Evolutionary conservation across 805 yeast genomes (phyloP).

Genomic region (Osmozyma mogii): DNA sequence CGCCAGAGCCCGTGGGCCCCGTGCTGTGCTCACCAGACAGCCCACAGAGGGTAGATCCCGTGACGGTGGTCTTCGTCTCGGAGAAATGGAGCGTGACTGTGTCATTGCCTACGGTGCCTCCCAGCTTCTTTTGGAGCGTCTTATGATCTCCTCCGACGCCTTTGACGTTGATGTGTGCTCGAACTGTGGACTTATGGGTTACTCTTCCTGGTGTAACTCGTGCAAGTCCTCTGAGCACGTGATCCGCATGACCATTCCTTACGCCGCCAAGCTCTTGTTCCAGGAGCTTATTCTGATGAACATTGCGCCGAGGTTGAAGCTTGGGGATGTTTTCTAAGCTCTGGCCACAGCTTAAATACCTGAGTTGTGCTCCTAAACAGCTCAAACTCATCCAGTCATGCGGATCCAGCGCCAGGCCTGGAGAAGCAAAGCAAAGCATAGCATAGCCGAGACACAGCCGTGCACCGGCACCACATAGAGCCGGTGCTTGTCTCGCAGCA

Average conservation of each 20-base stretch:
- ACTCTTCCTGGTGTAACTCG: constrained; percentile 95
- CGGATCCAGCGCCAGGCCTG: too few species aligned
- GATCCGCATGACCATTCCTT: constrained; percentile 92
- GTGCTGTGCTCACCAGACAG: constrained; percentile 95
- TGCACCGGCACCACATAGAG: too few species aligned
- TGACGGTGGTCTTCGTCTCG: constrained; percentile 97
- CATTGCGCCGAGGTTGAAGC: constrained; percentile 88
- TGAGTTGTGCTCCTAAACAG: too few species aligned
- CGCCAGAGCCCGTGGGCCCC: constrained; percentile 98
- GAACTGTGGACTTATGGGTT: constrained; percentile 93
- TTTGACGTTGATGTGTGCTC: constrained; percentile 95
- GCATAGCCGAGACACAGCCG: too few species aligned
- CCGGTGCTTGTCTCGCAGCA: too few species aligned
- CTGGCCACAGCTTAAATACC: not conserved
- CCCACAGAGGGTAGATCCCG: constrained; percentile 99
- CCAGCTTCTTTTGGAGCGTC: constrained; percentile 82
- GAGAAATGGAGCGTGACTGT: constrained; percentile 99
- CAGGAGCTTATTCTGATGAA: constrained; percentile 98
- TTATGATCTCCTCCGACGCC: constrained; percentile 96
- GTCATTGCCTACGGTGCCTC: constrained; percentile 96
- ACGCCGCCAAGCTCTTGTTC: constrained; percentile 96
- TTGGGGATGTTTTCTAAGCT: constrained; percentile 71
- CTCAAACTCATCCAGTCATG: too few species aligned
- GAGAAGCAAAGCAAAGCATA: too few species aligned
- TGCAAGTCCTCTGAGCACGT: constrained; percentile 84